A percentile compares a stretch with the other conserved stretches of the same genome.
Evolutionary conservation across 345 rosid genomes (phyloP).

Genomic region (Carallia brachiata): DNA sequence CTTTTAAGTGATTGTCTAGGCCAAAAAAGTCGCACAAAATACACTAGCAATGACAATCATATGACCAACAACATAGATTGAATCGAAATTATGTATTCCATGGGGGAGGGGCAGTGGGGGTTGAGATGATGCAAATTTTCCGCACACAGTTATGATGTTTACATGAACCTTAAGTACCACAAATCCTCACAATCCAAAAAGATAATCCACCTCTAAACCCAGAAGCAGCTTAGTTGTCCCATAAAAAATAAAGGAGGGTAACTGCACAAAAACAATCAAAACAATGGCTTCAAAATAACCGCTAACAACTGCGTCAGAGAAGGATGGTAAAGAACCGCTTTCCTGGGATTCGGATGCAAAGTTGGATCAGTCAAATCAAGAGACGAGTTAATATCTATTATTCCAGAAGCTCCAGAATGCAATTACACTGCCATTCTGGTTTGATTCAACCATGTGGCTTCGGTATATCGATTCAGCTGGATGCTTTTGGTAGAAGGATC

Average conservation of each 20-base stretch:
- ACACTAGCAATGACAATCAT: neutral
- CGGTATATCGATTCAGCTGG: conserved; percentile 22
- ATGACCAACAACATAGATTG: no score
- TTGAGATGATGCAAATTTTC: neutral
- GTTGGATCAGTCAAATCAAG: conserved; percentile 74
- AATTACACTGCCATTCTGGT: conserved; percentile 65
- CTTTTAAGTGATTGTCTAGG: neutral
- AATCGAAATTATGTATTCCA: no score
- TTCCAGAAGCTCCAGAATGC: conserved; percentile 82
- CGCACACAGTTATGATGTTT: neutral
- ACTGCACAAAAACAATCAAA: conserved; percentile 11
- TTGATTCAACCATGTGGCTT: conserved; percentile 37
- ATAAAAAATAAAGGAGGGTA: neutral
- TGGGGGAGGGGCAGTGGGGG: no score
- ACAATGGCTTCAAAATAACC: conserved; percentile 42
- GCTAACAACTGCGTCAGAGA: conserved; percentile 80
- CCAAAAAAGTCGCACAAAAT: conserved; percentile 7
- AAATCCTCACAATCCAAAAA: neutral
- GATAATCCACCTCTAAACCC: neutral
- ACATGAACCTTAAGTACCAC: neutral
- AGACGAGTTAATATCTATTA: conserved; percentile 70
- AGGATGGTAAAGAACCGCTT: conserved; percentile 88
- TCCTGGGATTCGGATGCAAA: conserved; percentile 82
- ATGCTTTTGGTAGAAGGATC: conserved; percentile 60
- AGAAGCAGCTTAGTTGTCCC: conserved; percentile 7